Base-by-base conservation (phyloP, 345 rosid genomes). In the Citrus trifoliata region DNA sequence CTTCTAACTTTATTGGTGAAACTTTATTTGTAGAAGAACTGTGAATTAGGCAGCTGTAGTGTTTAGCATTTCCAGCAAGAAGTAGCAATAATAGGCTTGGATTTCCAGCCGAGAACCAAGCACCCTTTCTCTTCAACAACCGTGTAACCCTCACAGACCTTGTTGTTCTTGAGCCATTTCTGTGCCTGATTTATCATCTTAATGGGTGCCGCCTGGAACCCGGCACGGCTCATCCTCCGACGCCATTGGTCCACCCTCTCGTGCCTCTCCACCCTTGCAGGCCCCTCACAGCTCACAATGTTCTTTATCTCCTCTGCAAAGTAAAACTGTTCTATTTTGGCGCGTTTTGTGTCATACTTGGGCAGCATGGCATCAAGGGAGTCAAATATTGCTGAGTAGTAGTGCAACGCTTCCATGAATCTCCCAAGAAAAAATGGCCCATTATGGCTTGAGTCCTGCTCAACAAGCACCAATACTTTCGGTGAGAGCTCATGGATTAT, bases 171-270 rank as follows among this genome's bases (percentile, higher is more conserved):
- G 10, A 89, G 85, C 95, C 95, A 89, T 73, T 88, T 80, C 83
- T 87, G 88, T 72, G 90, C 86, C 80, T 80, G 87, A 72, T 80
- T 72, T 78, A 88, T 14, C 88, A 86, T 84, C 89, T 84, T 88
- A 25, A 86, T 70, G 0, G 90, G 89, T 40, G 88, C 83, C 24
- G 83, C 88, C 83, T 89, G 95, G 38, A 91, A 91, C 21, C 91
- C 89, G 0, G 93, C 93, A n/a, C 91, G 88, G 79, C 91, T 91
- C 93, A 86, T 89, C 82, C 93, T 86, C 84, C 95, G 72, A 16
- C 88, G 84, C 95, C 91, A 91, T 60, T 89, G 93, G 53, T 89
- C 90, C 74, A 85, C 80, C 82, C 84, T 86, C 88, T 89, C 95
- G 6, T 87, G 91, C 74, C 93, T 67, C 81, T 91, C 93, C 61